Base-by-base conservation (phyloP, 1,139 yeast genomes). In the Eremothecium coryli region DNA sequence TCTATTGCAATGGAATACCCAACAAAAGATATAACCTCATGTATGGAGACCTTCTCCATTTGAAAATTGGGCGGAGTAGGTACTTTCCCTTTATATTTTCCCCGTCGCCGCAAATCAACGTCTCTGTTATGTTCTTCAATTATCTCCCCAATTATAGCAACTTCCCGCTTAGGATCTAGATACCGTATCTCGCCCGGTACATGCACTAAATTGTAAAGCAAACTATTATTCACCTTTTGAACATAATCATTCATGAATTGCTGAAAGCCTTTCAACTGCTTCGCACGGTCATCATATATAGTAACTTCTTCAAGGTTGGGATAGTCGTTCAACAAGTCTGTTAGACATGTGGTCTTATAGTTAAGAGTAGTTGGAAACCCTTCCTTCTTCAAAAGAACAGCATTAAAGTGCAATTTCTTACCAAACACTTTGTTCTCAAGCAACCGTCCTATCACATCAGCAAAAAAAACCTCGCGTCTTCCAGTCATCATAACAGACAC, bases 401-500 rank as follows among this genome's bases (percentile, higher is more conserved):
- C 67, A 47, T 68, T 67, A 39, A 63, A 64, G 8, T 46, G 38
- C 5, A 61, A 35, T 3, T 49, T 51, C 26, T 50, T 54, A 2
- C 45, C 45, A 5, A 60, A 39, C 10, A 44, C 39, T 1, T 38
- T 35, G 18, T 38, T 35, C n/a, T 26, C 17, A 2, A 49, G 33
- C 32, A 65, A 51, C 20, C 53, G 51, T 1, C 37, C 26, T 3
- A 66, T 34, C 9, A 58, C 23, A 1, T 47, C 41, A 1, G 44
- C 40, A 40, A 67, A 66, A 6, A 38, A 33, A 4, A 38, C 40
- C 23, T 52, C 53, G 32, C 55, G 53, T 29, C 73, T 50, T 0
- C 71, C 73, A 1, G 72, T 64, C 45, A 68, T 47, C 9, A 69
- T 39, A 3, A 70, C 51, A 0, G 65, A 52, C 11, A 68, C 34